Evolutionary conservation across 768 basidiomycete genomes (phyloP).

Genomic region (Cystobasidium ongulense): DNA sequence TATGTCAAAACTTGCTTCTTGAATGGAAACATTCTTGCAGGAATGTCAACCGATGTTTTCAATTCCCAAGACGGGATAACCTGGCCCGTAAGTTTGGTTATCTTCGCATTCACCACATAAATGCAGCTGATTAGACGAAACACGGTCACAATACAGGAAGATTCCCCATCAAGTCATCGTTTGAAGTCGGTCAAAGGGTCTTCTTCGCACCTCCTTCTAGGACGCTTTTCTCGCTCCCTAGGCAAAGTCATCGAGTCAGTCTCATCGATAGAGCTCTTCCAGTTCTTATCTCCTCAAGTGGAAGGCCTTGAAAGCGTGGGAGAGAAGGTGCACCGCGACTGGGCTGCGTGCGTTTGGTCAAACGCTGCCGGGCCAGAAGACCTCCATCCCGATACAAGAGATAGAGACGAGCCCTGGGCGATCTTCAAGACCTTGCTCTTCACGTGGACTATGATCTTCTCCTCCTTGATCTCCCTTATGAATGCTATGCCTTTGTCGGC

Average conservation of each 20-base stretch:
- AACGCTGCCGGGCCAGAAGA: constrained; percentile 27
- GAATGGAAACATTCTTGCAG: constrained; percentile 31
- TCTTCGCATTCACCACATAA: too few relatives aligned
- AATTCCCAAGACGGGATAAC: constrained; percentile 5
- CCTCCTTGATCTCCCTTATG: constrained; percentile 35
- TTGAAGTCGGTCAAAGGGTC: not conserved
- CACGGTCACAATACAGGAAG: not conserved
- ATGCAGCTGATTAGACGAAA: not conserved
- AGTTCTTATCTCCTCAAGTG: not conserved
- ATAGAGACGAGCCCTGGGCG: constrained; percentile 35
- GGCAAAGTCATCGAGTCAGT: constrained; percentile 34
- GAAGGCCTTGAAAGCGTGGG: constrained; percentile 2
- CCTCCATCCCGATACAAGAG: constrained; percentile 30
- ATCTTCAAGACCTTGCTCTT: constrained; percentile 40
- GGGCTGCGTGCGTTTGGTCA: constrained; percentile 34
- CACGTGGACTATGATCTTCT: constrained; percentile 36
- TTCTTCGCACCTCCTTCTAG: constrained; percentile 29
- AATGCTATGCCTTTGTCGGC: constrained; percentile 32
- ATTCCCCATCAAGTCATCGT: not conserved
- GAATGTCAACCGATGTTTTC: constrained; percentile 28
- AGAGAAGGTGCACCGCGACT: constrained; percentile 6
- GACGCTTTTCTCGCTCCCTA: constrained; percentile 36
- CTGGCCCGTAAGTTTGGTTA: constrained; percentile 21
- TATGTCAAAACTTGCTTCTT: constrained; percentile 30
- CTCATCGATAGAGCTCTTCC: constrained; percentile 16